Conservation (phyloP, 441 rosid species). For the Eutrema salsugineum region DNA sequence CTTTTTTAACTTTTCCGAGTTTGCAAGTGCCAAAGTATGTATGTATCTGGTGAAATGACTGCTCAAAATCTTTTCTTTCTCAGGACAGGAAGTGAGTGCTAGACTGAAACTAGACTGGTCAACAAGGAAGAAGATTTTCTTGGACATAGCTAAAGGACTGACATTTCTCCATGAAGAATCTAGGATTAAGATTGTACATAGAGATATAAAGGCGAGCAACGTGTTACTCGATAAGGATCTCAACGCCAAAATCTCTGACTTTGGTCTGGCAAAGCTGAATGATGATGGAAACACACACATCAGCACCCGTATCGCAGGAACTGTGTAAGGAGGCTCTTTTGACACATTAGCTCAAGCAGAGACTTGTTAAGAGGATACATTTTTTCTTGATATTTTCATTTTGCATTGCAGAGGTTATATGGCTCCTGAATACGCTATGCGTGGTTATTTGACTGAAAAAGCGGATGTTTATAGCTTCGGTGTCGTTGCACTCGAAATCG, state of each 20-base stretch:
- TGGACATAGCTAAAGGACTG: slow-evolving; percentile 81
- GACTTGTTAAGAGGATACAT: background rate
- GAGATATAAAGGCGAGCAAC: slow-evolving; percentile 87
- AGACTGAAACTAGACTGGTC: slow-evolving; percentile 69
- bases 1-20: background rate
- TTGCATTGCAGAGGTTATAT: slow-evolving; percentile 32
- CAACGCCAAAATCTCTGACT: slow-evolving; percentile 80
- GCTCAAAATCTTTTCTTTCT: background rate
- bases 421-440: slow-evolving; percentile 83
- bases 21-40: background rate
- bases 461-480: slow-evolving; percentile 94
- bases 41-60: background rate
- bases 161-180: slow-evolving; percentile 90
- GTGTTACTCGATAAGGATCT: slow-evolving; percentile 73
- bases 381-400: slow-evolving; percentile 1
- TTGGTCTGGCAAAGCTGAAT: slow-evolving; percentile 75
- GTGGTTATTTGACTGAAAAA: slow-evolving; percentile 61
- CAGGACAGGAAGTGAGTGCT: slow-evolving; percentile 46
- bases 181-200: slow-evolving; percentile 73
- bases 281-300: slow-evolving; percentile 75
- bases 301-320: slow-evolving; percentile 83
- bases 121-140: slow-evolving; percentile 62
- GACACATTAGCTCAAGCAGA: background rate
- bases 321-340: slow-evolving; percentile 60
- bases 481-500: slow-evolving; percentile 62